Percentiles rank a stretch among this genome's conserved stretches.
Conservation (phyloP, 2,329 filamentous ascomycete species). For the Anthostomella pinea region DNA sequence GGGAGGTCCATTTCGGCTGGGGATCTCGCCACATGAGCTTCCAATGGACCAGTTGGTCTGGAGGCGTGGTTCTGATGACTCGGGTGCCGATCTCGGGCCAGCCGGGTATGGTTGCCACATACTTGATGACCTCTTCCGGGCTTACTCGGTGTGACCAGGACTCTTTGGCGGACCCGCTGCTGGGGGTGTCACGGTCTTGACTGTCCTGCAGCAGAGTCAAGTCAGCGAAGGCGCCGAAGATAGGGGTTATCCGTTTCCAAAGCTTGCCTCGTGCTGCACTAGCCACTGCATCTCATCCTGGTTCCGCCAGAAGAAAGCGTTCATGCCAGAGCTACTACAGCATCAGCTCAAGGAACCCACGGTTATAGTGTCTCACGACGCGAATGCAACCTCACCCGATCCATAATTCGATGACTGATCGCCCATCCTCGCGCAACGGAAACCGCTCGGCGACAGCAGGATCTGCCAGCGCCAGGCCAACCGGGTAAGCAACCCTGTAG, state of each 20-base stretch:
- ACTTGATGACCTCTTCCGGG: conserved; percentile 1
- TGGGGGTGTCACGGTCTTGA: no score
- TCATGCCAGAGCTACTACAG: no score
- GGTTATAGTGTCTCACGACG: no score
- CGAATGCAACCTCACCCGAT: no score
- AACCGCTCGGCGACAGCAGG: conserved; percentile 2
- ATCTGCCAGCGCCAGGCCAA: conserved; percentile 2
- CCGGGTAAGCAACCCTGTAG: conserved; percentile 18
- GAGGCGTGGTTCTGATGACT: conserved; percentile 15
- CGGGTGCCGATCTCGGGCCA: conserved; percentile 8
- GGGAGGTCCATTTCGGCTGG: conserved; percentile 28
- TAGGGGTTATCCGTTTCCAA: not conserved
- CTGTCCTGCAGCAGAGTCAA: not conserved
- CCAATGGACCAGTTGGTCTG: conserved; percentile 37
- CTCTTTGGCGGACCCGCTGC: conserved; percentile 8
- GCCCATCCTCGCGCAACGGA: not conserved
- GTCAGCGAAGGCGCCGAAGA: not conserved
- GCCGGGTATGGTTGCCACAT: not conserved
- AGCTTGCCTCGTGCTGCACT: no score
- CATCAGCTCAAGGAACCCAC: no score
- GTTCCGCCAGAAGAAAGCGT: no score
- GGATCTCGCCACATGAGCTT: conserved; percentile 33
- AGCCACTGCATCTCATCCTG: no score
- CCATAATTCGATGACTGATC: not conserved
- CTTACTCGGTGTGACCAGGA: conserved; percentile 1